A percentile compares a stretch with the other conserved stretches of the same genome.
These are phyloP conservation scores for Primulina huaijiensis DNA, from an alignment of 257 asterid species.

Conservation along the genomic window DNA sequence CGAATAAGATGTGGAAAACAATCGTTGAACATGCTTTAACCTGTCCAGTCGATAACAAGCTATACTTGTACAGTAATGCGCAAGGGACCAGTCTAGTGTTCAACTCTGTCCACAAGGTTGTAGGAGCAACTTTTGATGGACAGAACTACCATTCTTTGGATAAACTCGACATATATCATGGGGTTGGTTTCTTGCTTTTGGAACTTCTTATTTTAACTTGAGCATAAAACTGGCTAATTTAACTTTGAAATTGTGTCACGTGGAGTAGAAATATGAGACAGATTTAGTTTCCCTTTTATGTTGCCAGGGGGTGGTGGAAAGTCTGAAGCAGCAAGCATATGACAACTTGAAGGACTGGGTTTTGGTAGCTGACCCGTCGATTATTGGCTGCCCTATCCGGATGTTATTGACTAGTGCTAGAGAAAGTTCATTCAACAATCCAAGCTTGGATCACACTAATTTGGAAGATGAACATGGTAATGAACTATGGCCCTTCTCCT, in stretches of 20 bases:
- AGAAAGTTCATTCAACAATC: conserved; percentile 30
- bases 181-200: conserved; percentile 45
- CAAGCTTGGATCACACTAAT: conserved; percentile 31
- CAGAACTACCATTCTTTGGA: conserved; percentile 40
- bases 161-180: conserved; percentile 41
- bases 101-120: conserved; percentile 54
- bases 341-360: conserved; percentile 39
- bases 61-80: conserved; percentile 36
- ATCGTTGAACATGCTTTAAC: conserved; percentile 60
- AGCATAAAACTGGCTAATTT: not conserved
- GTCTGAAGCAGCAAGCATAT: conserved; percentile 48
- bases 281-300: conserved; percentile 13
- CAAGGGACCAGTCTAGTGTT: conserved; percentile 45
- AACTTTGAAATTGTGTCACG: not conserved
- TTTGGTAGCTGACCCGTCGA: conserved; percentile 37
- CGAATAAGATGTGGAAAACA: conserved; percentile 60
- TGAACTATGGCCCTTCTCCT: not conserved
- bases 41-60: conserved; percentile 49
- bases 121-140: conserved; percentile 61
- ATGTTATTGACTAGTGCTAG: conserved; percentile 37
- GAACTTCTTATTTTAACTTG: not conserved
- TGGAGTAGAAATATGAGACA: conserved; percentile 14
- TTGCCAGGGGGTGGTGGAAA: conserved; percentile 56
- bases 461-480: conserved; percentile 53
- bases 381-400: conserved; percentile 26